Percentiles rank a stretch among this genome's conserved stretches.
phyloP scores from a whole-genome alignment of 371 early-diverging fungal genomes.

The Mortierella sp. region DNA sequence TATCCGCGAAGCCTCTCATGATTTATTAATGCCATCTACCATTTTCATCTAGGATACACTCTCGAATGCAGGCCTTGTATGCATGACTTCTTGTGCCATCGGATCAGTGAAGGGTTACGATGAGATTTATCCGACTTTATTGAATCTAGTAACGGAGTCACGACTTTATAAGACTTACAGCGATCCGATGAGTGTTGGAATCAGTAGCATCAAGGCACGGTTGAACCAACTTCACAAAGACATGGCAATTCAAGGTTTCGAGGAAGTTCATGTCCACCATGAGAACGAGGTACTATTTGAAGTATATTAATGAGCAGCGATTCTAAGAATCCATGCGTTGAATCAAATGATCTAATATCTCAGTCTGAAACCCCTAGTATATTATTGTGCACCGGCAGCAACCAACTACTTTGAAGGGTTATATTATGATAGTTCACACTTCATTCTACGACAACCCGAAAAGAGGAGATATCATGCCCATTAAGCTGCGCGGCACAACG shows the following conservation, averaged over 20 bases:
- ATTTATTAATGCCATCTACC: neutral
- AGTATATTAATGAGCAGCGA: neutral
- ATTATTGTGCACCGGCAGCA: slow-evolving; percentile 93
- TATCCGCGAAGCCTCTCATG: neutral
- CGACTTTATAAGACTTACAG: slow-evolving; percentile 75
- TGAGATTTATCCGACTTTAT: slow-evolving; percentile 86
- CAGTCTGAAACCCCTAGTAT: slow-evolving; percentile 60
- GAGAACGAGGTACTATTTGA: slow-evolving; percentile 77
- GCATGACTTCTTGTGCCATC: slow-evolving; percentile 90
- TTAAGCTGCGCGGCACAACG: slow-evolving; percentile 72
- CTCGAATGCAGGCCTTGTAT: slow-evolving; percentile 91
- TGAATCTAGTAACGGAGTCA: slow-evolving; percentile 91
- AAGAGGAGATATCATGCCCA: slow-evolving; percentile 63
- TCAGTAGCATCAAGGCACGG: slow-evolving; percentile 78
- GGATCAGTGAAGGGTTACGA: slow-evolving; percentile 98
- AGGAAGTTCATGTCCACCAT: slow-evolving; percentile 95
- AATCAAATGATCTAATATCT: neutral
- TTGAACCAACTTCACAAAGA: slow-evolving; percentile 83
- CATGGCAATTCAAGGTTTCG: slow-evolving; percentile 86
- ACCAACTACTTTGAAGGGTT: slow-evolving; percentile 91
- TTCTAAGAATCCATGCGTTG: neutral
- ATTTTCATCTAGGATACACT: slow-evolving; percentile 74
- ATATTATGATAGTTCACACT: slow-evolving; percentile 88
- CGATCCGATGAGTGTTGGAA: slow-evolving; percentile 67
- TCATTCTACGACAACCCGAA: slow-evolving; percentile 75